phyloP scores from a whole-genome alignment of 1,139 yeast genomes.

The Geotrichum fermentans region DNA sequence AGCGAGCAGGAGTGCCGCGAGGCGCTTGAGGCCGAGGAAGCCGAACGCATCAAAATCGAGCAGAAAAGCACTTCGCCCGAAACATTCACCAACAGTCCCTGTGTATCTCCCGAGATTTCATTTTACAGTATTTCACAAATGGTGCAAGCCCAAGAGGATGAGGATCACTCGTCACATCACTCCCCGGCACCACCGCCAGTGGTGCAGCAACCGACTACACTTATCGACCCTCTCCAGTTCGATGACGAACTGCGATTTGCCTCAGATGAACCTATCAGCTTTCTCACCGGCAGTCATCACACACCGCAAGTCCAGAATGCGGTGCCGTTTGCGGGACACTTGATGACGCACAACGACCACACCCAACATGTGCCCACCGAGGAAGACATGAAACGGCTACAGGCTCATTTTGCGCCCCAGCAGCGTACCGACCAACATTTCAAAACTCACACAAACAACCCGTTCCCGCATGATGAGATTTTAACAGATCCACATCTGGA shows the following conservation, averaged over 20 bases:
- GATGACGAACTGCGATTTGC: not conserved
- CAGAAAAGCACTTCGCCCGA: not conserved
- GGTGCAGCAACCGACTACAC: not conserved
- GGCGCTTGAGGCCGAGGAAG: conserved; percentile 1
- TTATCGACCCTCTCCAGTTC: not conserved
- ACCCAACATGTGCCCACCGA: too few species aligned
- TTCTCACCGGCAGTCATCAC: not conserved
- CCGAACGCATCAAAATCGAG: not conserved
- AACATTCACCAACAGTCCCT: not conserved
- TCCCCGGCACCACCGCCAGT: not conserved
- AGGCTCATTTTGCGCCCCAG: not conserved
- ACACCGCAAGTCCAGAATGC: not conserved
- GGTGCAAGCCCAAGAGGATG: not conserved
- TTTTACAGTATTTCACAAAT: not conserved
- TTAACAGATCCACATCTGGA: too few species aligned
- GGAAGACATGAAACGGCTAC: not conserved
- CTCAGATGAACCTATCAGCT: not conserved
- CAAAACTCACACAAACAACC: too few species aligned
- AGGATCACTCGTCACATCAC: not conserved
- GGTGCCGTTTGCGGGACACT: not conserved
- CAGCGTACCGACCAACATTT: too few species aligned
- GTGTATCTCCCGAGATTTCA: not conserved
- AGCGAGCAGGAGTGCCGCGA: conserved; percentile 7
- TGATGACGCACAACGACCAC: too few species aligned
- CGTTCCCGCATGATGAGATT: too few species aligned